A percentile compares a stretch with the other conserved stretches of the same genome.
Conservation (phyloP, 23 red algal species). For the Cyanidioschyzon merolae region DNA sequence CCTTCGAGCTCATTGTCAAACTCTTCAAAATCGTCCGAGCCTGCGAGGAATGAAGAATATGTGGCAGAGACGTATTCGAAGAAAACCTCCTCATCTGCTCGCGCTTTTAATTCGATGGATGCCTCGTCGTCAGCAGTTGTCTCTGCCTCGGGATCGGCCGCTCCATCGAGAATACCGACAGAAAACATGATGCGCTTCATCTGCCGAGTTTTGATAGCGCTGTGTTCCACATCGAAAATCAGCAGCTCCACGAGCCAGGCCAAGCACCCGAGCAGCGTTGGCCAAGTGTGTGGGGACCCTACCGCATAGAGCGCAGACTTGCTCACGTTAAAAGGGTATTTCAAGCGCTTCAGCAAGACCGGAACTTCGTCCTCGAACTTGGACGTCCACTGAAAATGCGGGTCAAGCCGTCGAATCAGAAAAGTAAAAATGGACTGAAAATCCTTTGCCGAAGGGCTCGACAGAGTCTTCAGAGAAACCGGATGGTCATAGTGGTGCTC, state of each 20-base stretch:
- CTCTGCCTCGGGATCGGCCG: neutral
- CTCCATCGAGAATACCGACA: neutral
- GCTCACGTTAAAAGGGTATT: slow-evolving; percentile 80
- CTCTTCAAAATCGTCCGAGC: slow-evolving; percentile 24
- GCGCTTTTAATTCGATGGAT: neutral
- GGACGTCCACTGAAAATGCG: slow-evolving; percentile 48
- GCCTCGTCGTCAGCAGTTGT: neutral
- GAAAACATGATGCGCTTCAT: neutral
- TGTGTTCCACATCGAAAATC: slow-evolving; percentile 41
- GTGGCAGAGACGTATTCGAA: slow-evolving; percentile 28
- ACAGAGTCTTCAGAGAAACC: slow-evolving; percentile 75
- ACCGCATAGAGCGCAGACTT: slow-evolving; percentile 68
- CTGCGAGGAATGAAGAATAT: slow-evolving; percentile 22
- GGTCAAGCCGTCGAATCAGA: slow-evolving; percentile 67
- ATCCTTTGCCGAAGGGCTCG: slow-evolving; percentile 54
- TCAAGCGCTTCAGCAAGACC: slow-evolving; percentile 33
- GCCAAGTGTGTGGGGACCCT: slow-evolving; percentile 90
- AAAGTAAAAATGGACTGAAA: slow-evolving; percentile 88
- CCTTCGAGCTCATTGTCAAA: slow-evolving; percentile 19
- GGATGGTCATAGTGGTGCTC: slow-evolving; percentile 71
- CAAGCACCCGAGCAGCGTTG: slow-evolving; percentile 62
- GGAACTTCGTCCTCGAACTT: slow-evolving; percentile 88
- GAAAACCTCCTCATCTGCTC: slow-evolving; percentile 14
- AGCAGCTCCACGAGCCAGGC: slow-evolving; percentile 69
- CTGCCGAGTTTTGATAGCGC: neutral